Percentiles rank a stretch among this genome's conserved stretches.
Evolutionary conservation across 2,329 filamentous ascomycete genomes (phyloP).

Genomic region (Hypoxylon sp.): DNA sequence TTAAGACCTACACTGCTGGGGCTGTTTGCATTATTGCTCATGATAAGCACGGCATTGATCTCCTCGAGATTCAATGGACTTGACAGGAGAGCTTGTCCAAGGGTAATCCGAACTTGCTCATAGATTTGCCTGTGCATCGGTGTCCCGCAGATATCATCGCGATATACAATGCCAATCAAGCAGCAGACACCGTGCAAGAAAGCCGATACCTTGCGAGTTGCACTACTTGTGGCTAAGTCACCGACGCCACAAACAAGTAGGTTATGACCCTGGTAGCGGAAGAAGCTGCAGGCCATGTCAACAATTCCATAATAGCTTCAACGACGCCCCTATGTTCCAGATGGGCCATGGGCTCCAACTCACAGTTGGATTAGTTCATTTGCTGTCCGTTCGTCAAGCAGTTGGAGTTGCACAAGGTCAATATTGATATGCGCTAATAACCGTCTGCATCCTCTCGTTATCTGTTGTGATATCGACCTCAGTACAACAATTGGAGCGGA

Average conservation of each 20-base stretch:
- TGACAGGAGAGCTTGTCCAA: conserved; percentile 59
- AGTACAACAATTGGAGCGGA: conserved; percentile 54
- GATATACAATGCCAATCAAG: conserved; percentile 57
- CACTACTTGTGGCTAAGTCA: conserved; percentile 54
- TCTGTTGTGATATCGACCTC: conserved; percentile 53
- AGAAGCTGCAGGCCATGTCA: conserved; percentile 45
- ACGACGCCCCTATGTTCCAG: neutral
- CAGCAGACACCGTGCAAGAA: conserved; percentile 61
- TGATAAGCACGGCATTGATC: conserved; percentile 59
- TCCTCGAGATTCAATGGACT: conserved; percentile 60
- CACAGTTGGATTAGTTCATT: conserved; percentile 53
- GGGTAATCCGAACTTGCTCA: conserved; percentile 57
- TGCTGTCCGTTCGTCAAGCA: conserved; percentile 53
- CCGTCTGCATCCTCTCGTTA: conserved; percentile 50
- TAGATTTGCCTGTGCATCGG: conserved; percentile 57
- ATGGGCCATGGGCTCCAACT: conserved; percentile 24
- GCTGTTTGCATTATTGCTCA: conserved; percentile 56
- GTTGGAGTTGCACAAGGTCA: conserved; percentile 53
- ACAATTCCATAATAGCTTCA: neutral
- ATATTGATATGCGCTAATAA: conserved; percentile 50
- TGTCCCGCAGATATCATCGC: conserved; percentile 52
- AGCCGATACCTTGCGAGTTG: conserved; percentile 55
- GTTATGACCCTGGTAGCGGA: conserved; percentile 52
- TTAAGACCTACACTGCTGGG: conserved; percentile 50
- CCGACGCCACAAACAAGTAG: conserved; percentile 49